phyloP scores from a whole-genome alignment of 2,329 filamentous ascomycete species.

The Fusarium agapanthi region DNA sequence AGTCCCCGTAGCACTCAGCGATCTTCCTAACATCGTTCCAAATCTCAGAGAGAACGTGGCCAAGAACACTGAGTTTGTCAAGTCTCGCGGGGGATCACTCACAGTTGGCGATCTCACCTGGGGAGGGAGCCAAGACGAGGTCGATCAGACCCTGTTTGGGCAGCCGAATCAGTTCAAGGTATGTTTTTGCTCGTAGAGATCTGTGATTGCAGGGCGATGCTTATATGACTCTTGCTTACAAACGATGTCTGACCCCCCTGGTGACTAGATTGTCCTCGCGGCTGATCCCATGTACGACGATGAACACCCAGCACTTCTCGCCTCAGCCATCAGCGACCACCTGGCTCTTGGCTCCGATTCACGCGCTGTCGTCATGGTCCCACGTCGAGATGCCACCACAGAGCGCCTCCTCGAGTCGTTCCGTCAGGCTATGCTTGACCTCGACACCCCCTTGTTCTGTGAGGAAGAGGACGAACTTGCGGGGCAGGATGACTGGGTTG shows the following conservation, averaged over 20 bases:
- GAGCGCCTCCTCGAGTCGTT: constrained; percentile 70
- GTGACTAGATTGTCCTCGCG: constrained; percentile 73
- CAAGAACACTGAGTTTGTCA: constrained; percentile 67
- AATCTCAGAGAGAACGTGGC: constrained; percentile 81
- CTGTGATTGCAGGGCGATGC: constrained; percentile 3
- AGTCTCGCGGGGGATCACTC: constrained; percentile 63
- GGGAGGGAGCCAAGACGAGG: constrained; percentile 61
- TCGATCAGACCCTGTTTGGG: constrained; percentile 56
- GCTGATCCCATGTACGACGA: constrained; percentile 91
- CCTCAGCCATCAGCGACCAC: constrained; percentile 74
- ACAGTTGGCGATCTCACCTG: constrained; percentile 78
- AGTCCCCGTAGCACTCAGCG: constrained; percentile 76
- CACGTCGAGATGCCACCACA: constrained; percentile 76
- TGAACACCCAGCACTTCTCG: constrained; percentile 79
- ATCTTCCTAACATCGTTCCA: constrained; percentile 82
- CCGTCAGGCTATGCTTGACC: constrained; percentile 64
- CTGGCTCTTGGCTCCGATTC: constrained; percentile 65
- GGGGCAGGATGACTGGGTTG: constrained; percentile 79
- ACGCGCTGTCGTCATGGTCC: constrained; percentile 81
- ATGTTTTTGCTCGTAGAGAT: constrained; percentile 15
- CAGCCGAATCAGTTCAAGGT: constrained; percentile 62
- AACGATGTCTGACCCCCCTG: constrained; percentile 15
- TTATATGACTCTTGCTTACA: constrained; percentile 18
- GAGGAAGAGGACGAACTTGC: constrained; percentile 69
- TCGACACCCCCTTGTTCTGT: constrained; percentile 57